These are phyloP conservation scores for Flaveria floridana DNA, from an alignment of 140 eudicot species.

Conservation along the genomic window DNA sequence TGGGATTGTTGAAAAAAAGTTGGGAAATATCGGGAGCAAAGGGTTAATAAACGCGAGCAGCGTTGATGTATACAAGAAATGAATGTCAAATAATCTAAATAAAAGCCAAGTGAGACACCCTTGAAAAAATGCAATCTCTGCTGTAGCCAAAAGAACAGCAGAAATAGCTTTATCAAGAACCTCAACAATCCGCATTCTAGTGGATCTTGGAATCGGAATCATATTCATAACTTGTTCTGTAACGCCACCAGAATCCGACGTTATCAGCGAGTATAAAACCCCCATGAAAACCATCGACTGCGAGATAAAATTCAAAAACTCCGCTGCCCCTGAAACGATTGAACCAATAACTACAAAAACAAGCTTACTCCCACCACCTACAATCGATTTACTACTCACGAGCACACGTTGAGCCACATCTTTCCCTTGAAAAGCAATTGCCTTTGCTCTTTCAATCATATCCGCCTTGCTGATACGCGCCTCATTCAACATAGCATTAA, in stretches of 20 bases:
- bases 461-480: constrained; percentile 52
- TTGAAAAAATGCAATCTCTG: constrained; percentile 79
- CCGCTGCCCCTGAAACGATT: constrained; percentile 85
- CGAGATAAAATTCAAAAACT: constrained; percentile 64
- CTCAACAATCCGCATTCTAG: constrained; percentile 73
- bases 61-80: constrained; percentile 82
- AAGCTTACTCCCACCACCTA: constrained; percentile 76
- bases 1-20: constrained; percentile 76
- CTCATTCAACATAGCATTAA: constrained; percentile 60
- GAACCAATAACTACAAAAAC: constrained; percentile 53
- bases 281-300: constrained; percentile 80
- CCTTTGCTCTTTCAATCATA: constrained; percentile 74
- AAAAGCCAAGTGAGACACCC: constrained; percentile 97
- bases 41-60: constrained; percentile 76
- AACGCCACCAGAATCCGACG: constrained; percentile 86
- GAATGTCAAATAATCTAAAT: constrained; percentile 75
- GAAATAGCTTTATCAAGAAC: constrained; percentile 93
- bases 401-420: constrained; percentile 71
- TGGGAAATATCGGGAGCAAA: constrained; percentile 73
- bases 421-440: constrained; percentile 71
- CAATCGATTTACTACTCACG: constrained; percentile 62
- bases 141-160: constrained; percentile 82
- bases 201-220: constrained; percentile 69
- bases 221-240: constrained; percentile 76
- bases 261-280: constrained; percentile 86